Evolutionary conservation across 306 rosid species (phyloP).

Genomic region (Urtica urens): DNA sequence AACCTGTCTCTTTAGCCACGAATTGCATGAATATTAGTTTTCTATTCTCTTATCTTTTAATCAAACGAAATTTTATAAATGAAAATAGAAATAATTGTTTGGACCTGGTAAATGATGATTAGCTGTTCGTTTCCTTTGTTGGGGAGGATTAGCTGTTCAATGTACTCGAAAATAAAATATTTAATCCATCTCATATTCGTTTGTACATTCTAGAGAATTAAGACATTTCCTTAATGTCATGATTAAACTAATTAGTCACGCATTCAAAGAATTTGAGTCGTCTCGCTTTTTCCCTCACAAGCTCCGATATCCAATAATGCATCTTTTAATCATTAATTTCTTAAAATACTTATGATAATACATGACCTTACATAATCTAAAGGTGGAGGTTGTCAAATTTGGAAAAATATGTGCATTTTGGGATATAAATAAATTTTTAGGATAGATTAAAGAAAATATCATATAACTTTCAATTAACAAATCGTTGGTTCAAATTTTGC

Average conservation of each 20-base stretch:
- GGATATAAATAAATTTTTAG: no score
- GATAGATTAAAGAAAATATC: no score
- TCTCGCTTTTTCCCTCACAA: not conserved
- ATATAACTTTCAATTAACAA: no score
- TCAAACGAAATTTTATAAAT: not conserved
- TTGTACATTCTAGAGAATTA: not conserved
- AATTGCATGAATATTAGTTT: not conserved
- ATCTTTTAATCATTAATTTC: no score
- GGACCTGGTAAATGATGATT: slow-evolving; percentile 1
- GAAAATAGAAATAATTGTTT: not conserved
- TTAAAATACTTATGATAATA: no score
- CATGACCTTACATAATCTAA: no score
- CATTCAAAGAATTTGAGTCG: not conserved
- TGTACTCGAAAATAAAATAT: not conserved
- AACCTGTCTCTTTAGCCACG: slow-evolving; percentile 1
- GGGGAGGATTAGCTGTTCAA: slow-evolving; percentile 6
- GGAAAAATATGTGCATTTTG: no score
- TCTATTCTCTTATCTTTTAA: not conserved
- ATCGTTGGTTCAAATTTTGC: no score
- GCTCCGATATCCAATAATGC: no score
- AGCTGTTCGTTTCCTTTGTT: slow-evolving; percentile 6
- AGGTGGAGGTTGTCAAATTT: no score
- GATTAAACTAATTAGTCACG: not conserved
- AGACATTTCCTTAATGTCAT: not conserved
- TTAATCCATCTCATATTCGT: not conserved